phyloP scores from a whole-genome alignment of 2,329 filamentous ascomycete species.

The Stagonosporopsis chrysanthemi region DNA sequence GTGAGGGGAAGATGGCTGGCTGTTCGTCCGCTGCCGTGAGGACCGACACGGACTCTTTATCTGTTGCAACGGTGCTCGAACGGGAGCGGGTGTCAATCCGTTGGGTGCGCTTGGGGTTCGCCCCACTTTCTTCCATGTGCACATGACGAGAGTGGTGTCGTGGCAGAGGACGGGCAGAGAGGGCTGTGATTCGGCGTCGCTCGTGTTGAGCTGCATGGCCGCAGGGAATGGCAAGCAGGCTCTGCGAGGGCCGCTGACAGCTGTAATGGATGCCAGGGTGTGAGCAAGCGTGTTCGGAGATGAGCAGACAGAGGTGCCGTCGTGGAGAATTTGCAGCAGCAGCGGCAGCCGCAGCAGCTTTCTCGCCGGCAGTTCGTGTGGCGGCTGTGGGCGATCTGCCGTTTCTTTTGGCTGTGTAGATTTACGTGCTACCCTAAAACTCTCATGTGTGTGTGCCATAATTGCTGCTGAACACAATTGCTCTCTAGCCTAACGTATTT shows the following conservation, averaged over 20 bases:
- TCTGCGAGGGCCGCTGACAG: not conserved
- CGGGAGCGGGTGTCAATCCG: slow-evolving; percentile 9
- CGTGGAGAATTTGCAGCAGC: not conserved
- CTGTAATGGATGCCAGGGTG: slow-evolving; percentile 1
- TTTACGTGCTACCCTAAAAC: no score
- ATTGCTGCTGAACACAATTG: no score
- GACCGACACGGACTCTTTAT: slow-evolving; percentile 10
- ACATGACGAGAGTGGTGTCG: not conserved
- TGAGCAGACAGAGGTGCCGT: not conserved
- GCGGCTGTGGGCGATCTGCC: no score
- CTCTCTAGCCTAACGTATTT: no score
- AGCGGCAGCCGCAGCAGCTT: no score
- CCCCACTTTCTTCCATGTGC: slow-evolving; percentile 1
- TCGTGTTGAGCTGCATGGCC: slow-evolving; percentile 7
- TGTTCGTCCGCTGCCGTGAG: not conserved
- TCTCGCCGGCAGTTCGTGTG: no score
- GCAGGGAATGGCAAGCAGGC: slow-evolving; percentile 14
- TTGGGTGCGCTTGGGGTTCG: slow-evolving; percentile 1
- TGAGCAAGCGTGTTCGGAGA: not conserved
- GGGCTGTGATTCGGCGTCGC: not conserved
- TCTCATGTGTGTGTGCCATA: no score
- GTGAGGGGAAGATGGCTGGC: not conserved
- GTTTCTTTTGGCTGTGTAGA: no score
- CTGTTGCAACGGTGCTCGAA: slow-evolving; percentile 9
- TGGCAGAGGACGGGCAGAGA: not conserved